Evolutionary conservation across 2,329 filamentous ascomycete species (phyloP), one percentile per base, ranked within the genome.

Genomic region (Aspergillus sp.): DNA sequence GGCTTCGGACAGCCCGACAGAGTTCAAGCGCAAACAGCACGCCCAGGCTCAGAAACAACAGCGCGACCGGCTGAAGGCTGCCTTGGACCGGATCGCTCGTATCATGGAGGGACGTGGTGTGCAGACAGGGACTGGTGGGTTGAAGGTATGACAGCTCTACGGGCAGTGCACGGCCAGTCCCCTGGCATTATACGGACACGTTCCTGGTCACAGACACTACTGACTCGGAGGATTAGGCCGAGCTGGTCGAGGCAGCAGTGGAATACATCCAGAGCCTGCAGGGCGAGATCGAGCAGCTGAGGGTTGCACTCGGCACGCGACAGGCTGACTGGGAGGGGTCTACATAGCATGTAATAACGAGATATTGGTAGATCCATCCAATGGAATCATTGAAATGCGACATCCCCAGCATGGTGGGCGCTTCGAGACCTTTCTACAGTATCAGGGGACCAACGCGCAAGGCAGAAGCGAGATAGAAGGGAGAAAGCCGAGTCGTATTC

Each of bases 231-330:
- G 14, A n/a, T 41, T 37, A 62, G 60, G 58, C 58, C 19, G 60
- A 62, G 15, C 24, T 62, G 31, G 17, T 62, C 6, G 60, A 62
- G n/a, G 51, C 60, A 4, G 55, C 60, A 11, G 56, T 61, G n/a
- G 58, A 55, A 11, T 62, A 62, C 46, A 62, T 62, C 19, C 55
- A 56, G 17, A 19, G 27, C 4, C 46, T 62, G 19, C 58, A 62
- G 43, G 41, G 41, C 15, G 48, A 58, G 24, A 24, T 62, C n/a
- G 54, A 47, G 51, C 39, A 57, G 14, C 35, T 53, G 23, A 52
- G 52, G 44, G 27, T 11, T 27, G 24, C 24, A 37, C 11, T 15
- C 35, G 35, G 5, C 35, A 37, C 35, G 35, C 35, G 35, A 37
- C 35, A 14, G 33, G 9, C 6, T 35, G 33, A 35, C 23, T 24